Evolutionary conservation across 108 stramenopile species (phyloP).

Genomic region (Conticribra guillardii): DNA sequence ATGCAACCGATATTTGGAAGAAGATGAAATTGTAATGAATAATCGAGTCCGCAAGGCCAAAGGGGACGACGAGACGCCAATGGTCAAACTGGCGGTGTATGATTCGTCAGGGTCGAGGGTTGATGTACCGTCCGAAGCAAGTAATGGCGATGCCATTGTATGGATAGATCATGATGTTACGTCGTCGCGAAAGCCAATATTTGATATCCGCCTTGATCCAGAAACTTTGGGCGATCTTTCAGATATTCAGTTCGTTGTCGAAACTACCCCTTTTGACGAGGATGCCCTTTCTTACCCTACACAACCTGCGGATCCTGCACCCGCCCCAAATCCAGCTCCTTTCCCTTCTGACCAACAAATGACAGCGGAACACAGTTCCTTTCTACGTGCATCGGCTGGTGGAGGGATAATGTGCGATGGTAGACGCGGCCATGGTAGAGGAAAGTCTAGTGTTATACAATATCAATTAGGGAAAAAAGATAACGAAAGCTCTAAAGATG

Average conservation of each 20-base stretch:
- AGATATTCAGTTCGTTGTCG: constrained; percentile 49
- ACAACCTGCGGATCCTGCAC: background rate
- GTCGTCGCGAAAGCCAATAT: constrained; percentile 5
- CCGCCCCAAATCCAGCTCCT: constrained; percentile 9
- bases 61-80: background rate
- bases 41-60: constrained; percentile 25
- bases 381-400: constrained; percentile 25
- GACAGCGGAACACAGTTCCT: background rate
- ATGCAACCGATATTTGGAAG: constrained; percentile 44
- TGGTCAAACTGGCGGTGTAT: constrained; percentile 37
- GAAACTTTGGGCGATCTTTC: constrained; percentile 19
- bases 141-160: constrained; percentile 24
- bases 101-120: constrained; percentile 28
- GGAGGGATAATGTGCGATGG: constrained; percentile 44
- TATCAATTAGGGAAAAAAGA: constrained; percentile 13
- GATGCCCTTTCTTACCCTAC: background rate
- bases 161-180: constrained; percentile 29
- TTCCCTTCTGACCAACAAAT: background rate
- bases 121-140: constrained; percentile 13
- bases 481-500: background rate
- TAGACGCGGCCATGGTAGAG: constrained; percentile 33
- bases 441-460: constrained; percentile 25
- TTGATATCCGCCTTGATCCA: constrained; percentile 34
- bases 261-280: constrained; percentile 25
- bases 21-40: constrained; percentile 51